phyloP scores from a whole-genome alignment of 2,329 filamentous ascomycete species.

The Chrysosphaeria jannelii region DNA sequence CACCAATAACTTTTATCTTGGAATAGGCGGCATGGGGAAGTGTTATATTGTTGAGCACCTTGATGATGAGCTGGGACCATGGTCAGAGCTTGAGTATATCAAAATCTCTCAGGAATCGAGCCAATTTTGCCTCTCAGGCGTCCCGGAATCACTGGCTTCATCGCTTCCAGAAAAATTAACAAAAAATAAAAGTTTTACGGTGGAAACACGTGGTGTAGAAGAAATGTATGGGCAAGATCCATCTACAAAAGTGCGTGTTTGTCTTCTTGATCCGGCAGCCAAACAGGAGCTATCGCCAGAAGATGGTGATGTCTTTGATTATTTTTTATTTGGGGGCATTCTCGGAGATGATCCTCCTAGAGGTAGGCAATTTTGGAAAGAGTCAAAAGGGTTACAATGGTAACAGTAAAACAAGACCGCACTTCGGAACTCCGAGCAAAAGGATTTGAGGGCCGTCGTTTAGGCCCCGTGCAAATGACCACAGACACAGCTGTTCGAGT shows the following conservation, averaged over 20 bases:
- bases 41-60: slow-evolving; percentile 92
- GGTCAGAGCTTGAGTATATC: slow-evolving; percentile 82
- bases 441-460: slow-evolving; percentile 59
- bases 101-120: slow-evolving; percentile 64
- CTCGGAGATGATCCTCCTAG: slow-evolving; percentile 80
- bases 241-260: slow-evolving; percentile 9
- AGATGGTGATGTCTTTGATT: slow-evolving; percentile 59
- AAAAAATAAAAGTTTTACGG: slow-evolving; percentile 28
- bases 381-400: too few species aligned
- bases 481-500: slow-evolving; percentile 92
- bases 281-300: slow-evolving; percentile 45
- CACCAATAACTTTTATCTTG: too few species aligned
- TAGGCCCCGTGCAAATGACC: slow-evolving; percentile 91
- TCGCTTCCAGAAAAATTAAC: slow-evolving; percentile 28
- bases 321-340: slow-evolving; percentile 89
- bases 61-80: slow-evolving; percentile 73
- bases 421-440: slow-evolving; percentile 90
- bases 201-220: slow-evolving; percentile 55
- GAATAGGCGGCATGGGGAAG: too few species aligned
- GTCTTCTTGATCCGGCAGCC: slow-evolving; percentile 2
- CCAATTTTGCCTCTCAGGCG: slow-evolving; percentile 54
- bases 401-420: slow-evolving; percentile 29
- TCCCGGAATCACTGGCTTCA: slow-evolving; percentile 28
- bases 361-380: slow-evolving; percentile 33
- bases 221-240: slow-evolving; percentile 47